phyloP scores from a whole-genome alignment of 495 filamentous ascomycete genomes.

The Delitschia confertaspora region DNA sequence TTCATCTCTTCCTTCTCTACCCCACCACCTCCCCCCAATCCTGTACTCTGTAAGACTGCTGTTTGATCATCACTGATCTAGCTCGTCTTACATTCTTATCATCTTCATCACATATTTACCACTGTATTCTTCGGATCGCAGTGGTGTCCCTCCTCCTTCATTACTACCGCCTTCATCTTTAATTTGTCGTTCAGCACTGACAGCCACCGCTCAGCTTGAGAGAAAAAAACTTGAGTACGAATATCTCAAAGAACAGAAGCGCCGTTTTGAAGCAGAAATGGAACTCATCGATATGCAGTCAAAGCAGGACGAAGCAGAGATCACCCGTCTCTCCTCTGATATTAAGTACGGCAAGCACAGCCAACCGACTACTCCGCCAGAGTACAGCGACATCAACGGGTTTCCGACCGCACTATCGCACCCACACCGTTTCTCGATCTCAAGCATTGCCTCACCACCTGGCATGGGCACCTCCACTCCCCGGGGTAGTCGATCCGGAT shows the following conservation, averaged over 20 bases:
- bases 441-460: constrained; percentile 70
- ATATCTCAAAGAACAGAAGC: constrained; percentile 70
- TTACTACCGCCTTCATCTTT: background rate
- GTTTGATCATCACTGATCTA: too few relatives aligned
- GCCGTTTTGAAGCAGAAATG: constrained; percentile 80
- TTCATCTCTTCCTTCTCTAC: background rate
- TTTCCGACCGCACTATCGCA: constrained; percentile 66
- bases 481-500: constrained; percentile 63
- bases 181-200: background rate
- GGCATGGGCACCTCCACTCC: constrained; percentile 46
- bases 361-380: constrained; percentile 94
- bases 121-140: constrained; percentile 1
- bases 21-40: background rate
- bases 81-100: too few relatives aligned
- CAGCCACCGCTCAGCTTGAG: constrained; percentile 55
- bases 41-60: too few relatives aligned
- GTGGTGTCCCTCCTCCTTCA: constrained; percentile 1
- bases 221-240: constrained; percentile 87
- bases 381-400: constrained; percentile 66
- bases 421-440: constrained; percentile 73
- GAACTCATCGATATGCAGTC: constrained; percentile 74
- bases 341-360: constrained; percentile 70
- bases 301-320: constrained; percentile 68
- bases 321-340: constrained; percentile 71
- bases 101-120: constrained; percentile 5